Percentiles rank a stretch among this genome's conserved stretches.
Conservation (phyloP, 495 filamentous ascomycete genomes). For the Podospora fimiseda region DNA sequence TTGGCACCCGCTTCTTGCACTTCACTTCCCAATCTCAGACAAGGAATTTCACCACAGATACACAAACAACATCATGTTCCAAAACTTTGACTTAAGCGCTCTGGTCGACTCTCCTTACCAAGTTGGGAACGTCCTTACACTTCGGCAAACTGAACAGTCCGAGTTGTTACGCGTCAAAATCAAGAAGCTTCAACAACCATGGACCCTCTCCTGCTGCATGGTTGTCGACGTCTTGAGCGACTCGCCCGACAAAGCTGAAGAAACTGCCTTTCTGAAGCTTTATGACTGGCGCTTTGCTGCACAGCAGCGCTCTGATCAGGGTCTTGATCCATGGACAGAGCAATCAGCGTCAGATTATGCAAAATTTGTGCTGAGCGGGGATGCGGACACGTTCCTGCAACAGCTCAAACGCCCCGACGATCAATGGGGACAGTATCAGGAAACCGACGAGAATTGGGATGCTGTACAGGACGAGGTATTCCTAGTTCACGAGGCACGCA, state of each 20-base stretch:
- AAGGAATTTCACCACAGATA: no score
- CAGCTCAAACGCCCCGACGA: no score
- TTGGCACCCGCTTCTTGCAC: no score
- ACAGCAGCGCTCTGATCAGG: slow-evolving; percentile 19
- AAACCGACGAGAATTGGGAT: slow-evolving; percentile 17
- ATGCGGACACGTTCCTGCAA: neutral
- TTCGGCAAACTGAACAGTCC: neutral
- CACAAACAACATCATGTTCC: neutral
- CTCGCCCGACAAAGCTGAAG: neutral
- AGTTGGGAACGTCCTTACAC: neutral
- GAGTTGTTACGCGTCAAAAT: slow-evolving; percentile 7
- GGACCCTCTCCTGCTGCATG: slow-evolving; percentile 25
- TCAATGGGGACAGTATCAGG: neutral
- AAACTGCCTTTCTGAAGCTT: slow-evolving; percentile 20
- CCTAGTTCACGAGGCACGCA: neutral
- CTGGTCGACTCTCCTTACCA: neutral
- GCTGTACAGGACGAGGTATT: neutral
- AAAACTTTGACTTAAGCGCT: neutral
- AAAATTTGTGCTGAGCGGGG: neutral
- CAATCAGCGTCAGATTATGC: neutral
- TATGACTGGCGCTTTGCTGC: slow-evolving; percentile 30
- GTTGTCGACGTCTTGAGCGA: slow-evolving; percentile 14
- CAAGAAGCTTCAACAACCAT: slow-evolving; percentile 22
- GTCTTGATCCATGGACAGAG: slow-evolving; percentile 14
- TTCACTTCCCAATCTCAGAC: no score